These are phyloP conservation scores for Rhizopus sp. DNA, from an alignment of 371 early-diverging fungal species.

Conservation along the genomic window DNA sequence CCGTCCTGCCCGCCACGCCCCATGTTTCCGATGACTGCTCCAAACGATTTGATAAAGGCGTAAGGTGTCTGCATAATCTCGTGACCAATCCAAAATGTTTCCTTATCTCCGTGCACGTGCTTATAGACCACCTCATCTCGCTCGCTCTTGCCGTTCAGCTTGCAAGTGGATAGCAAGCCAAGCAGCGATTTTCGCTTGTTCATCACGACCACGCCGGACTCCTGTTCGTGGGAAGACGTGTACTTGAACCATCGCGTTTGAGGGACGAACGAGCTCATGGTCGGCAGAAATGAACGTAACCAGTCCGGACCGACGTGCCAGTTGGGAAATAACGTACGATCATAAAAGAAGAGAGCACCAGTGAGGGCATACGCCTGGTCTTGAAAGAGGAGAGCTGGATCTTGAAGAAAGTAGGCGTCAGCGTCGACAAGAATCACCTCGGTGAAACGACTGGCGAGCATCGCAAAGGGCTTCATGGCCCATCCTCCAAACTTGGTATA, in stretches of 20 bases:
- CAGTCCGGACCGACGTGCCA: slow-evolving; percentile 33
- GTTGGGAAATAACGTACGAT: slow-evolving; percentile 46
- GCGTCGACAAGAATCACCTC: slow-evolving; percentile 68
- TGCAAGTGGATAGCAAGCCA: slow-evolving; percentile 53
- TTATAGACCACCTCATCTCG: slow-evolving; percentile 43
- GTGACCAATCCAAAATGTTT: slow-evolving; percentile 60
- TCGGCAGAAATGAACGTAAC: slow-evolving; percentile 35
- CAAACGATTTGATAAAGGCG: slow-evolving; percentile 54
- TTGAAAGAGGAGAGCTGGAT: slow-evolving; percentile 52
- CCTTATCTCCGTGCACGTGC: slow-evolving; percentile 53
- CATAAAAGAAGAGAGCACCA: slow-evolving; percentile 60
- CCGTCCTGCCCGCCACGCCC: slow-evolving; percentile 39
- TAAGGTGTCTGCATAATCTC: slow-evolving; percentile 63
- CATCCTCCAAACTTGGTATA: slow-evolving; percentile 49
- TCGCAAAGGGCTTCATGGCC: slow-evolving; percentile 62
- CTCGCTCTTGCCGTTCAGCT: slow-evolving; percentile 48
- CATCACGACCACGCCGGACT: slow-evolving; percentile 60
- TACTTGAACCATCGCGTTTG: slow-evolving; percentile 33
- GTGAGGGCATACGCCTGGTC: slow-evolving; percentile 45
- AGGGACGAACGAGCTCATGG: slow-evolving; percentile 25
- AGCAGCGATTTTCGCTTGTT: slow-evolving; percentile 48
- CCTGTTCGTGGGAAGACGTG: slow-evolving; percentile 43
- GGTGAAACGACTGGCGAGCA: slow-evolving; percentile 59
- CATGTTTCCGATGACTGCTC: slow-evolving; percentile 55
- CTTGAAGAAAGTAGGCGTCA: slow-evolving; percentile 64